Evolutionary conservation across 768 basidiomycete species (phyloP).

Genomic region (Kwoniella dejecticola): DNA sequence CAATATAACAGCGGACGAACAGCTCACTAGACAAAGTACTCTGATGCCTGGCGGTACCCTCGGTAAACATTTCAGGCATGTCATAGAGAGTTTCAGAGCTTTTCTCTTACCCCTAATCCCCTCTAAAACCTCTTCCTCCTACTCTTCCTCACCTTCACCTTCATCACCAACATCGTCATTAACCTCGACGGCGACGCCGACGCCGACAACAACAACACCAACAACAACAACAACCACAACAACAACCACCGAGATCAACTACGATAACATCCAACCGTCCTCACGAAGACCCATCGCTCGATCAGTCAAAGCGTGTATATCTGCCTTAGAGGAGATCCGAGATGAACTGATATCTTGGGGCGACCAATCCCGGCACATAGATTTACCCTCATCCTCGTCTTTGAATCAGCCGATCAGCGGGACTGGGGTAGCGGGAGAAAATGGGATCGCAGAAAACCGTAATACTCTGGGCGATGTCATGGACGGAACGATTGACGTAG

Average conservation of each 20-base stretch:
- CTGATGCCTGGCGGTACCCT: slow-evolving; percentile 49
- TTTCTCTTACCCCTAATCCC: slow-evolving; percentile 32
- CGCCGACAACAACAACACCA: no score
- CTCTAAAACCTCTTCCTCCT: not conserved
- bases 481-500: slow-evolving; percentile 30
- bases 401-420: not conserved
- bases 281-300: slow-evolving; percentile 29
- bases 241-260: slow-evolving; percentile 33
- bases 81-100: slow-evolving; percentile 44
- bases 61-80: slow-evolving; percentile 51
- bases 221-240: not conserved
- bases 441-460: not conserved
- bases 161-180: no score
- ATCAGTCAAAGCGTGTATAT: slow-evolving; percentile 27
- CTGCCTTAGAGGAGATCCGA: slow-evolving; percentile 25
- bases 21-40: slow-evolving; percentile 30
- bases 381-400: not conserved
- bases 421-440: slow-evolving; percentile 23
- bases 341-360: slow-evolving; percentile 32
- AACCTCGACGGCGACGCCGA: no score
- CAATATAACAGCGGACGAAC: slow-evolving; percentile 31
- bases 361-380: slow-evolving; percentile 1
- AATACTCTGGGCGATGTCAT: slow-evolving; percentile 32
- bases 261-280: slow-evolving; percentile 38
- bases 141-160: no score